A percentile compares a stretch with the other conserved stretches of the same genome.
These are phyloP conservation scores for Rhizopus arrhizus DNA, from an alignment of 371 early-diverging fungal genomes.

Conservation along the genomic window DNA sequence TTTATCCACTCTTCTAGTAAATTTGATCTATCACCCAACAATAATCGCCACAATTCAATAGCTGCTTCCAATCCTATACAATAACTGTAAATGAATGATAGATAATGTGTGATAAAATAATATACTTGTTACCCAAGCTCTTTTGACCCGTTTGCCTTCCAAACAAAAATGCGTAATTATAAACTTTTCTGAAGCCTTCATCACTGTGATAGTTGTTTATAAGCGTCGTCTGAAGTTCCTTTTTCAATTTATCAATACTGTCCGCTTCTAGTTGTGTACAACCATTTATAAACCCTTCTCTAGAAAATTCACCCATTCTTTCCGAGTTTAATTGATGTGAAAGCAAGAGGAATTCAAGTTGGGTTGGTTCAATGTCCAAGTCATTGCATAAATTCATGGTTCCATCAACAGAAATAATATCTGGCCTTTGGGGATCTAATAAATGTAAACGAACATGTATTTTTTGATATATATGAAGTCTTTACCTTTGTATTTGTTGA, in stretches of 20 bases:
- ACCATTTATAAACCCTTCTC: conserved; percentile 65
- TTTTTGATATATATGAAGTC: not conserved
- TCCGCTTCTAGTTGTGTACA: conserved; percentile 71
- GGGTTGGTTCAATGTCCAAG: conserved; percentile 77
- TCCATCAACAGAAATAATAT: conserved; percentile 74
- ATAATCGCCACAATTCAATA: conserved; percentile 73
- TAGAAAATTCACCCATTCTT: conserved; percentile 78
- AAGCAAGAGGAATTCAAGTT: conserved; percentile 74
- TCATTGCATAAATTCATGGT: conserved; percentile 72
- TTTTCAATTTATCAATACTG: conserved; percentile 66
- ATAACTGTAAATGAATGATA: not conserved
- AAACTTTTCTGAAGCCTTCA: conserved; percentile 73
- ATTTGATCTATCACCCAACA: conserved; percentile 61
- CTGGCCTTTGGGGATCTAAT: conserved; percentile 66
- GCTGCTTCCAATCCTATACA: conserved; percentile 73
- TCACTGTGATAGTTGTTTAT: conserved; percentile 43
- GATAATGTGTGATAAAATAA: not conserved
- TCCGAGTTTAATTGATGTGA: conserved; percentile 73
- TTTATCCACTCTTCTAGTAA: conserved; percentile 73
- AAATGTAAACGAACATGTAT: not conserved
- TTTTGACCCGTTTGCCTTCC: conserved; percentile 73
- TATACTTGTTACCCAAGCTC: conserved; percentile 63
- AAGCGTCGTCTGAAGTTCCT: conserved; percentile 52
- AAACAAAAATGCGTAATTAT: conserved; percentile 76
- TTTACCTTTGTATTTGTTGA: conserved; percentile 73